These are phyloP conservation scores for Fusarium virguliforme DNA, from an alignment of 2,329 filamentous ascomycete genomes.

Conservation along the genomic window DNA sequence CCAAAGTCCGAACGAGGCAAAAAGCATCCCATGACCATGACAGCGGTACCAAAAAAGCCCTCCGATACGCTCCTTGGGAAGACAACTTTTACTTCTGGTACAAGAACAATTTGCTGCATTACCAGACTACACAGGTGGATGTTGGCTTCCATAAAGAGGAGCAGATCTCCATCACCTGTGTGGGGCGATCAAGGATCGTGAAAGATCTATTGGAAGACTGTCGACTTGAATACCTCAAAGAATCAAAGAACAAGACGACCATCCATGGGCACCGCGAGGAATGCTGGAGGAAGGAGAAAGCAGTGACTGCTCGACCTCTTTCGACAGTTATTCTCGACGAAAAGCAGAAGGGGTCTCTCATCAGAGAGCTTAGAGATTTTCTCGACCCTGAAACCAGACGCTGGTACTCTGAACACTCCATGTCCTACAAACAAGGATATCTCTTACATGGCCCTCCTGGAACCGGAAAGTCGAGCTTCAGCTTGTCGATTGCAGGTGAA, in stretches of 20 bases:
- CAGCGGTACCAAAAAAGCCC: slow-evolving; percentile 23
- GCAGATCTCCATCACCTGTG: slow-evolving; percentile 45
- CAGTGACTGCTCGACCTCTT: background rate
- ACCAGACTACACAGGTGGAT: slow-evolving; percentile 22
- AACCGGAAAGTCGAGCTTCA: slow-evolving; percentile 60
- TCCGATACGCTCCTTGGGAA: slow-evolving; percentile 23
- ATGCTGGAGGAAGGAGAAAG: slow-evolving; percentile 6
- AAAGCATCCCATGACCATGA: background rate
- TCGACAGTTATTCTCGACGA: slow-evolving; percentile 4
- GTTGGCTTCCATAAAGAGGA: slow-evolving; percentile 40
- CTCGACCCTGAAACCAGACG: slow-evolving; percentile 8
- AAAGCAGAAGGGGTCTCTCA: background rate
- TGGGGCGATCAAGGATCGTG: slow-evolving; percentile 44
- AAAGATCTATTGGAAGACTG: slow-evolving; percentile 54
- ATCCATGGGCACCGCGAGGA: slow-evolving; percentile 52
- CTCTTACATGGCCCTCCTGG: slow-evolving; percentile 59
- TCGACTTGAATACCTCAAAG: slow-evolving; percentile 50
- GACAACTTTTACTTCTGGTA: slow-evolving; percentile 28
- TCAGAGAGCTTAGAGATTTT: background rate
- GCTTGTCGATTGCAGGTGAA: slow-evolving; percentile 56
- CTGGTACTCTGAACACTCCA: slow-evolving; percentile 54
- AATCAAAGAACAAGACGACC: slow-evolving; percentile 51
- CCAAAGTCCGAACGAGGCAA: slow-evolving; percentile 6
- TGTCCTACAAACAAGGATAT: slow-evolving; percentile 56
- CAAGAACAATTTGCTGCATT: slow-evolving; percentile 31